These are phyloP conservation scores for Trichoderma gracile DNA, from an alignment of 2,329 filamentous ascomycete genomes.

Conservation along the genomic window DNA sequence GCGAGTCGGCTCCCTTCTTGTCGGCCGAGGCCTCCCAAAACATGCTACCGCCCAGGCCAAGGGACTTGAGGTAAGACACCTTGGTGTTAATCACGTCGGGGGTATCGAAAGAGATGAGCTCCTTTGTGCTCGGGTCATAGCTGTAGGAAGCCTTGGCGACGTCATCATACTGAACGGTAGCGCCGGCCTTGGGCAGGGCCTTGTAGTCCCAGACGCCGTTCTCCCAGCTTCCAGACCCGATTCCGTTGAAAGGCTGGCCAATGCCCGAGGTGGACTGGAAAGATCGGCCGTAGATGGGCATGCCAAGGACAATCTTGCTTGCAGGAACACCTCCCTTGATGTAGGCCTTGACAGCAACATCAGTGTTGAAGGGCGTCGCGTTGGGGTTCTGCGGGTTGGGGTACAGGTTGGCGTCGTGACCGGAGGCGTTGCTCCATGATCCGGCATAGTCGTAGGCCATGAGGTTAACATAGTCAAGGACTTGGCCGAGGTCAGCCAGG, in stretches of 20 bases:
- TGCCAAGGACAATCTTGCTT: constrained; percentile 71
- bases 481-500: constrained; percentile 48
- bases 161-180: constrained; percentile 58
- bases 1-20: constrained; percentile 56
- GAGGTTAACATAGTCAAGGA: constrained; percentile 61
- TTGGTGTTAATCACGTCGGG: constrained; percentile 62
- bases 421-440: constrained; percentile 64
- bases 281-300: constrained; percentile 59
- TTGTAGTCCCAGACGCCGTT: constrained; percentile 80
- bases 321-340: constrained; percentile 60
- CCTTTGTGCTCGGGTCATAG: constrained; percentile 61
- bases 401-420: constrained; percentile 73
- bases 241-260: constrained; percentile 62
- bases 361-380: constrained; percentile 69
- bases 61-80: constrained; percentile 62
- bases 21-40: constrained; percentile 83
- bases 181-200: constrained; percentile 63
- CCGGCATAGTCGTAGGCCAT: constrained; percentile 80
- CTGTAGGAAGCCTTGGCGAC: constrained; percentile 66
- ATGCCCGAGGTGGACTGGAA: constrained; percentile 57
- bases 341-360: constrained; percentile 67
- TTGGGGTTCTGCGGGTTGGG: constrained; percentile 52
- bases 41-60: constrained; percentile 73
- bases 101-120: constrained; percentile 73
- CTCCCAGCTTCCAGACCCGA: constrained; percentile 72